These are phyloP conservation scores for Filosporella fistucella DNA, from an alignment of 495 filamentous ascomycete species.

Conservation along the genomic window DNA sequence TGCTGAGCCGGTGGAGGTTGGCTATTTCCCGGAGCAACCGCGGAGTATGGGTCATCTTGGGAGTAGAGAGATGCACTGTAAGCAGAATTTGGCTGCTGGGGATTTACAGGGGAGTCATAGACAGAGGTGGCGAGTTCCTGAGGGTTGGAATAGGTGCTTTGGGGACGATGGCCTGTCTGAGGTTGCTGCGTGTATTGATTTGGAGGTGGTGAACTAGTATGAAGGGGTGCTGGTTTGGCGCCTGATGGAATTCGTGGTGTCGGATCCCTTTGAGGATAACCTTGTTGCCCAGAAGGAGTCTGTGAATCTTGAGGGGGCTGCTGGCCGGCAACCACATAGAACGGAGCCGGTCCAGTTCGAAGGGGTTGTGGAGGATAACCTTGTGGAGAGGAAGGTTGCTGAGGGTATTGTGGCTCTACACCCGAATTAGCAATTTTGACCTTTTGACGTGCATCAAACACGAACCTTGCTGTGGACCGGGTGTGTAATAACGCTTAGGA, in stretches of 20 bases:
- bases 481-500: constrained; percentile 67
- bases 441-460: not conserved
- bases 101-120: constrained; percentile 75
- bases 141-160: constrained; percentile 68
- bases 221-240: constrained; percentile 41
- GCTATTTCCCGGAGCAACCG: constrained; percentile 28
- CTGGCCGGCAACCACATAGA: constrained; percentile 29
- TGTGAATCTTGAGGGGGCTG: constrained; percentile 24
- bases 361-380: constrained; percentile 27
- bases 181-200: constrained; percentile 33
- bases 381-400: constrained; percentile 24
- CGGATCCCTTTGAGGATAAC: constrained; percentile 29
- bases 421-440: not conserved
- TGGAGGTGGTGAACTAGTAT: constrained; percentile 39
- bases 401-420: constrained; percentile 27
- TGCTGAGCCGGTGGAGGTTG: constrained; percentile 41
- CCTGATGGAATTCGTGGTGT: constrained; percentile 34
- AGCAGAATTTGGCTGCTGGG: constrained; percentile 37
- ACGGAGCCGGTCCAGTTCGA: constrained; percentile 31
- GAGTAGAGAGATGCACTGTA: constrained; percentile 60
- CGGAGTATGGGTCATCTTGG: constrained; percentile 48
- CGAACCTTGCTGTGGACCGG: constrained; percentile 42
- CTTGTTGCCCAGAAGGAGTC: constrained; percentile 30
- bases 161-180: constrained; percentile 48
- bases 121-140: constrained; percentile 82